Conservation (phyloP, 345 rosid genomes). For the Populus deltoides region DNA sequence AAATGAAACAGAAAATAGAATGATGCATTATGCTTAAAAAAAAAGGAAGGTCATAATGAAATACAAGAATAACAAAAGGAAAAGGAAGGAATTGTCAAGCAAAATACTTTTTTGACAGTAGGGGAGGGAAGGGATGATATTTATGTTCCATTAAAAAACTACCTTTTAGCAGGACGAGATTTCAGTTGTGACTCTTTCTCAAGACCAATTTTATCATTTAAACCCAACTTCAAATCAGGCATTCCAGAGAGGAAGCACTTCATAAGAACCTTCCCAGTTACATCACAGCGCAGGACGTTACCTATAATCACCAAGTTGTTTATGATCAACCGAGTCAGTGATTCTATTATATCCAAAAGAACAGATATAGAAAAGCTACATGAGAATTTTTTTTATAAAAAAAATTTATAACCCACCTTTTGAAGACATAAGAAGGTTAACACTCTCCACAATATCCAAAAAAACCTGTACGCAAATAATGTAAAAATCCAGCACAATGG, state of each 20-base stretch:
- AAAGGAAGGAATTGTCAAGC: not conserved
- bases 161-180: slow-evolving; percentile 97
- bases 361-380: not conserved
- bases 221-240: slow-evolving; percentile 99
- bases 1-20: not conserved
- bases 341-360: not conserved
- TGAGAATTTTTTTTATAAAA: not conserved
- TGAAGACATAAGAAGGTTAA: slow-evolving; percentile 97
- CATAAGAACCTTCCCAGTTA: slow-evolving; percentile 94
- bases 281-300: slow-evolving; percentile 92
- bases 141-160: slow-evolving; percentile 7
- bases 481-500: slow-evolving; percentile 16
- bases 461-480: slow-evolving; percentile 61
- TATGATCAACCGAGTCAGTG: slow-evolving; percentile 6
- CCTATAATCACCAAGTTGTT: slow-evolving; percentile 47
- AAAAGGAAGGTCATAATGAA: not conserved
- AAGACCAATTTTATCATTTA: slow-evolving; percentile 98
- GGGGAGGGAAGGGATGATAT: not conserved
- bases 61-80: not conserved
- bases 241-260: slow-evolving; percentile 99
- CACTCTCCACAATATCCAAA: slow-evolving; percentile 97
- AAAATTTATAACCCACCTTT: slow-evolving; percentile 49
- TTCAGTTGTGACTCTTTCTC: slow-evolving; percentile 97
- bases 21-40: not conserved
- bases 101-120: not conserved